Evolutionary conservation across 192 early-diverging fungal genomes (phyloP), one percentile per base, ranked within the genome.

Genomic region (Borealophlyctis nickersoniae): DNA sequence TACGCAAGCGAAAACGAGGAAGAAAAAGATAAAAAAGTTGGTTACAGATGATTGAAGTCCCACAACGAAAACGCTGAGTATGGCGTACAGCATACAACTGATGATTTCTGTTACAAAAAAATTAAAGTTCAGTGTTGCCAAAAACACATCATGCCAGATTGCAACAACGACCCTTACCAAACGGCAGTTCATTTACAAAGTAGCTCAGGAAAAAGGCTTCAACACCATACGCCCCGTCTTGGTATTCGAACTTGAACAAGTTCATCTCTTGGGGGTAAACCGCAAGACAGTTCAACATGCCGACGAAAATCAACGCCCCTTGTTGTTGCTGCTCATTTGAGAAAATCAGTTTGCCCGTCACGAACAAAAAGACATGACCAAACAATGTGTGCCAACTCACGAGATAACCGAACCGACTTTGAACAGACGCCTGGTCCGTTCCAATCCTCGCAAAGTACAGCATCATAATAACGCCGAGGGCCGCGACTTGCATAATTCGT

Each of bases 231-330:
- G 71, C 73, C 48, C 65, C 66, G 50, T 80, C 78, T 14, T 58
- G 54, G 58, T 65, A 70, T 28, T 79, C 77, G 50, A 71, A 66
- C 16, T 62, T 52, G 49, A 75, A 69, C 23, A 71, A 51, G 23
- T 54, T 64, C 28, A 71, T 54, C 49, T 80, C 74, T 35, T 61
- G 63, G 26, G 74, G 72, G 60, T 74, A 77, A 14, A 70, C 65
- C 26, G 74, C 65, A 4, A 80, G 63, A 57, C 72, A 76, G 52
- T 72, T 77, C 13, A 77, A 49, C 74, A 80, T 72, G 22, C 74
- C 78, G 9, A 80, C 66, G 58, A 76, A 79, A 28, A 76, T 52
- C n/a, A 77, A 54, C 16, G 71, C 60, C 1, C 63, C 66, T 32
- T 60, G 54, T 61, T 76, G 67, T 67, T 79, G 77, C 77, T 76